phyloP scores from a whole-genome alignment of 352 stramenopile species.

The Phytopythium vexans region DNA sequence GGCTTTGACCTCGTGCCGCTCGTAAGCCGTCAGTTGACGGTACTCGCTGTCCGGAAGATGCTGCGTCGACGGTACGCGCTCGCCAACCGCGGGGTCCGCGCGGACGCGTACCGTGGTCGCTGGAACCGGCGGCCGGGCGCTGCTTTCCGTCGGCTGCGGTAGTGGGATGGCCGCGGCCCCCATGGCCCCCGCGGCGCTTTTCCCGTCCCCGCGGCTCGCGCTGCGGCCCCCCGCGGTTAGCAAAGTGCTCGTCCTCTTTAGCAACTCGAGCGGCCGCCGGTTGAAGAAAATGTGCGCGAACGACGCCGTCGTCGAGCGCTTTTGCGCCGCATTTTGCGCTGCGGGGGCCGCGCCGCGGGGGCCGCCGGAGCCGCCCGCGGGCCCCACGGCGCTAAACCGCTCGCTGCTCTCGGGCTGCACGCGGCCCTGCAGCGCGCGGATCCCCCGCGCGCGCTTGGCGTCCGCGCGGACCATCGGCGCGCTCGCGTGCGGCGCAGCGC shows the following conservation, averaged over 20 bases:
- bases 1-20: slow-evolving; percentile 46
- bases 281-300: slow-evolving; percentile 47
- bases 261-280: slow-evolving; percentile 35
- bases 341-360: neutral
- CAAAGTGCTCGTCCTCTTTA: slow-evolving; percentile 33
- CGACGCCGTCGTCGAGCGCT: slow-evolving; percentile 20
- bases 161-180: neutral
- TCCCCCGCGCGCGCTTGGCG: slow-evolving; percentile 3
- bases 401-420: neutral
- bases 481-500: neutral
- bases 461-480: neutral
- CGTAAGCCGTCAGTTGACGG: slow-evolving; percentile 40
- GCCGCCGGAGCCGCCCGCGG: slow-evolving; percentile 1
- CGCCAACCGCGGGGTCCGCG: neutral
- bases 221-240: slow-evolving; percentile 7
- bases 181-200: slow-evolving; percentile 1
- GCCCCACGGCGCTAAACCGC: slow-evolving; percentile 4
- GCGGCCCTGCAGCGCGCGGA: no score
- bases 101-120: neutral
- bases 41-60: neutral
- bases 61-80: neutral
- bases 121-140: neutral
- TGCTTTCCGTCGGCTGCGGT: slow-evolving; percentile 4
- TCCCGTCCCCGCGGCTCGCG: neutral
- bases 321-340: slow-evolving; percentile 8